Conservation (phyloP, 1,284 basidiomycete species). For the Tilletia horrida region DNA sequence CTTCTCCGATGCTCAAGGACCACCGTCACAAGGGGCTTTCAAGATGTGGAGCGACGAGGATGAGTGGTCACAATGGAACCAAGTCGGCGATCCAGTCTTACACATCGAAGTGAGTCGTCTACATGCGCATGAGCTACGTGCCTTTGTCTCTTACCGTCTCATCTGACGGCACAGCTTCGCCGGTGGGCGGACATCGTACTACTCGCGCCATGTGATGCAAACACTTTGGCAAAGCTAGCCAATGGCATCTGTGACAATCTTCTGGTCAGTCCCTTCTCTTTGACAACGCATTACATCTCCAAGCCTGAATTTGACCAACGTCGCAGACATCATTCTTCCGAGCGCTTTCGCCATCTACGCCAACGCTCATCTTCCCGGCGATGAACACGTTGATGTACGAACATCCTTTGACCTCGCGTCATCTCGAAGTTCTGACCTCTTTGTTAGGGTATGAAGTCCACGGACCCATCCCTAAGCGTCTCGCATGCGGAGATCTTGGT, state of each 20-base stretch:
- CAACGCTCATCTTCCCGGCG: slow-evolving; percentile 86
- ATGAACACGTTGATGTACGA: slow-evolving; percentile 99
- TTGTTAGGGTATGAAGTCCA: slow-evolving; percentile 74
- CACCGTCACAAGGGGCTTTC: slow-evolving; percentile 47
- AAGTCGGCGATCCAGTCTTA: slow-evolving; percentile 84
- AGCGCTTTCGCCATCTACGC: slow-evolving; percentile 74
- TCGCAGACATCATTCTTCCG: slow-evolving; percentile 80
- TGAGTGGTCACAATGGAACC: slow-evolving; percentile 74
- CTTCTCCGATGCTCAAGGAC: slow-evolving; percentile 52
- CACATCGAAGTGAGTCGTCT: slow-evolving; percentile 69
- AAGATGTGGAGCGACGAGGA: slow-evolving; percentile 84
- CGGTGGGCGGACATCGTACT: slow-evolving; percentile 95
- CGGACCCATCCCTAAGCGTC: slow-evolving; percentile 77
- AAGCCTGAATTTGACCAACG: background rate
- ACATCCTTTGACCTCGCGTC: slow-evolving; percentile 83
- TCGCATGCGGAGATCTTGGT: slow-evolving; percentile 93
- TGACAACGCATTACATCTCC: background rate
- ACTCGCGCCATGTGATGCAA: slow-evolving; percentile 89
- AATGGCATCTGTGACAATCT: slow-evolving; percentile 86
- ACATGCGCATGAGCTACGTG: background rate
- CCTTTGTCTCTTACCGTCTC: background rate
- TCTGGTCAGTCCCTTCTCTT: slow-evolving; percentile 61
- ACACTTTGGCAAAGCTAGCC: slow-evolving; percentile 88
- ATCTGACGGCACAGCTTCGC: slow-evolving; percentile 60
- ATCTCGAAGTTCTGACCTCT: slow-evolving; percentile 69